Evolutionary conservation across 768 basidiomycete genomes (phyloP).

Genomic region (Daedalea quercina): DNA sequence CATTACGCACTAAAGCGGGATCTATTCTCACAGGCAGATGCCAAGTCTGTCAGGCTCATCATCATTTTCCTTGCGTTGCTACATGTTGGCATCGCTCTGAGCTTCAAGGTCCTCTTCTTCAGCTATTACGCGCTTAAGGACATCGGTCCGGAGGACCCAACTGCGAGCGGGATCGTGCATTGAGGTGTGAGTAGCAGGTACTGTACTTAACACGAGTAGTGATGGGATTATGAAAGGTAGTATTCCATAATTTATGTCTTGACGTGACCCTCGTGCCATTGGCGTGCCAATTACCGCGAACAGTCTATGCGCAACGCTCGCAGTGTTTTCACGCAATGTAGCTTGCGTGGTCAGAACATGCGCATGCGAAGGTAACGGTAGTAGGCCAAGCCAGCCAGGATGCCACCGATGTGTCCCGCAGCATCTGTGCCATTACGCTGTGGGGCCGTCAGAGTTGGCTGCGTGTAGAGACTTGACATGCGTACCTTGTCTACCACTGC

Average conservation of each 20-base stretch:
- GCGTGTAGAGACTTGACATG: background rate
- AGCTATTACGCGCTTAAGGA: conserved; percentile 43
- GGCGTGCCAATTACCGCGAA: no score
- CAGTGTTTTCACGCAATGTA: no score
- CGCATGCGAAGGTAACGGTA: conserved; percentile 19
- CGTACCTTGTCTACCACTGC: conserved; percentile 29
- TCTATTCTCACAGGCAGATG: conserved; percentile 55
- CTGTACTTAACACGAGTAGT: no score
- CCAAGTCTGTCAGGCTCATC: conserved; percentile 77
- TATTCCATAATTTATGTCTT: no score
- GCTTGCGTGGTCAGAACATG: background rate
- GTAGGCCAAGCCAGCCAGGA: conserved; percentile 55
- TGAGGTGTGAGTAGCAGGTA: background rate
- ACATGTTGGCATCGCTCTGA: conserved; percentile 75
- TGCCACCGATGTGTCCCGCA: conserved; percentile 64
- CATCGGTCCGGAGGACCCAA: conserved; percentile 30
- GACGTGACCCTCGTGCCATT: no score
- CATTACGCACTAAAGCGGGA: background rate
- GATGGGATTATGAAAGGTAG: no score
- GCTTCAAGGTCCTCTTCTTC: conserved; percentile 80
- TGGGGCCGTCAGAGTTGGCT: background rate
- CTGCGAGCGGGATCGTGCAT: background rate
- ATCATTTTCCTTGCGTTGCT: conserved; percentile 69
- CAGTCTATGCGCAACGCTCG: no score
- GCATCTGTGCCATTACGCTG: conserved; percentile 52